A percentile compares a stretch with the other conserved stretches of the same genome.
phyloP scores from a whole-genome alignment of 345 rosid genomes.

The Pugionium cornutum region DNA sequence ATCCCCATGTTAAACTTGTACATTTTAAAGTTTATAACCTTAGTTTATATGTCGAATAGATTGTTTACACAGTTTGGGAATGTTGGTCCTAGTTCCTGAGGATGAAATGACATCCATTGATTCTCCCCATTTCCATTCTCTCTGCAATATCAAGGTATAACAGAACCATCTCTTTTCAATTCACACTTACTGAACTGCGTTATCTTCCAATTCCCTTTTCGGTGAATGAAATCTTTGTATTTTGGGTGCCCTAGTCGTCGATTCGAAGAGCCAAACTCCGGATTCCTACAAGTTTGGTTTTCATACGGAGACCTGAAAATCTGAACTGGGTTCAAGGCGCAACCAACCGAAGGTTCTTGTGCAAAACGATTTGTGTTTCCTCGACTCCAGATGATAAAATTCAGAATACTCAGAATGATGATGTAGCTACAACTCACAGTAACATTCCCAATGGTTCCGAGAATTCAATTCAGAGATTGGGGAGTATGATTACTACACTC shows the following conservation, averaged over 20 bases:
- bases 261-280: constrained; percentile 41
- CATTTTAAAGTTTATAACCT: fast-evolving
- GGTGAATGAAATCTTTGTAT: background rate
- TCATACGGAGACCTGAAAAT: constrained; percentile 32
- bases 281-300: constrained; percentile 38
- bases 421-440: constrained; percentile 24
- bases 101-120: constrained; percentile 52
- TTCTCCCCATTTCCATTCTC: constrained; percentile 45
- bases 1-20: constrained; percentile 12
- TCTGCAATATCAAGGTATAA: constrained; percentile 41
- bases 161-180: background rate
- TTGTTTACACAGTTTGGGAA: background rate
- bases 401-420: constrained; percentile 32
- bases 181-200: background rate
- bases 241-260: constrained; percentile 42
- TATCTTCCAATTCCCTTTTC: background rate
- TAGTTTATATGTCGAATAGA: background rate
- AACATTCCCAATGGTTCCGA: constrained; percentile 20
- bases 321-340: constrained; percentile 28
- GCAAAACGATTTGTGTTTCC: constrained; percentile 46
- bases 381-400: constrained; percentile 40
- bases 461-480: constrained; percentile 41
- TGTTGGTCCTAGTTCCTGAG: constrained; percentile 10
- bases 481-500: constrained; percentile 44
- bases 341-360: constrained; percentile 25